Evolutionary conservation across 129 eudicot species (phyloP).

Genomic region (Sambucus nigra): DNA sequence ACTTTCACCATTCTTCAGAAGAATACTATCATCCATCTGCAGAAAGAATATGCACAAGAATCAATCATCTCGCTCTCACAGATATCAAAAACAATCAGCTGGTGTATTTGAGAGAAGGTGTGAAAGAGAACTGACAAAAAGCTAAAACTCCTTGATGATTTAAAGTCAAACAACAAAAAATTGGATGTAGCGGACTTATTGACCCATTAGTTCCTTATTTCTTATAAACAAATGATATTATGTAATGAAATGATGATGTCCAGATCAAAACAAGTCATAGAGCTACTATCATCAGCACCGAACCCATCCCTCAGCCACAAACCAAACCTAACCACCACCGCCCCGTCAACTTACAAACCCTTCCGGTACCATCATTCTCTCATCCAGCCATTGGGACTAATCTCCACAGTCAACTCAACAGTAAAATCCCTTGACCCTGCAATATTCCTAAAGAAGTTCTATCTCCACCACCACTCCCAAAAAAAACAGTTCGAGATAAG

Average conservation of each 20-base stretch:
- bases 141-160: neutral
- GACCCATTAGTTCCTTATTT: neutral
- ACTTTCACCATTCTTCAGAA: conserved; percentile 21
- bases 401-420: too few relatives aligned
- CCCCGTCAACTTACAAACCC: too few relatives aligned
- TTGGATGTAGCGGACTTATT: neutral
- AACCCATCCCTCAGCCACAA: too few relatives aligned
- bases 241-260: neutral
- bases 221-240: neutral
- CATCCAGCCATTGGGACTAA: too few relatives aligned
- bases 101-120: neutral
- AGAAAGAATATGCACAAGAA: conserved; percentile 9
- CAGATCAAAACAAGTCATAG: too few relatives aligned
- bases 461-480: too few relatives aligned
- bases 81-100: neutral
- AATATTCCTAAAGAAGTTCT: too few relatives aligned
- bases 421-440: too few relatives aligned
- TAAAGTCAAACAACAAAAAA: neutral
- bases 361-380: too few relatives aligned
- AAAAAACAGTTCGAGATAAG: too few relatives aligned
- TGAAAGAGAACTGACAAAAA: conserved; percentile 4
- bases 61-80: conserved; percentile 6
- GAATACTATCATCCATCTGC: conserved; percentile 24
- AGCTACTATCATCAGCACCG: too few relatives aligned
- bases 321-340: too few relatives aligned